A percentile compares a stretch with the other conserved stretches of the same genome.
phyloP scores from a whole-genome alignment of 768 basidiomycete genomes.

The Macrolepiota fuliginosa region DNA sequence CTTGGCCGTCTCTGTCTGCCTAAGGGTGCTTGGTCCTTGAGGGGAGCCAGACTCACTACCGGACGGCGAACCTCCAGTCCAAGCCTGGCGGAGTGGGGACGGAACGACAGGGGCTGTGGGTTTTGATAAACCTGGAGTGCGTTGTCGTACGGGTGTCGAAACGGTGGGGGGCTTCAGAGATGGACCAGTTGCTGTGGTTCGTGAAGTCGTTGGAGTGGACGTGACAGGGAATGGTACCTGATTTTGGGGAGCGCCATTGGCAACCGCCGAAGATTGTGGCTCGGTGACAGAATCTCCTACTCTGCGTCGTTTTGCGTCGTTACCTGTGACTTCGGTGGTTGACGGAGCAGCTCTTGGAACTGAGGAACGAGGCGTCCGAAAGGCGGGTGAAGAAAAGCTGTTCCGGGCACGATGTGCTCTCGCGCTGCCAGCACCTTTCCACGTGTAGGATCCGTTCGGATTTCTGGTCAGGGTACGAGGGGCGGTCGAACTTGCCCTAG shows the following conservation, averaged over 20 bases:
- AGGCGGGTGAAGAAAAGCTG: constrained; percentile 72
- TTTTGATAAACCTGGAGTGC: constrained; percentile 41
- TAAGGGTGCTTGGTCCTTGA: constrained; percentile 20
- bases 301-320: constrained; percentile 62
- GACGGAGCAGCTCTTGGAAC: constrained; percentile 31
- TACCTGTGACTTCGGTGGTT: constrained; percentile 15
- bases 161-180: constrained; percentile 18
- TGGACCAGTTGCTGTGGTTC: constrained; percentile 20
- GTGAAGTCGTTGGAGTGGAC: constrained; percentile 26
- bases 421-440: constrained; percentile 77
- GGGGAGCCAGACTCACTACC: constrained; percentile 8
- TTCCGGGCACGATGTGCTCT: constrained; percentile 49
- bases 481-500: constrained; percentile 26
- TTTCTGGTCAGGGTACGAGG: constrained; percentile 60
- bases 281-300: constrained; percentile 38
- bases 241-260: constrained; percentile 14
- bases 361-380: constrained; percentile 52
- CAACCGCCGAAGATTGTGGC: constrained; percentile 22
- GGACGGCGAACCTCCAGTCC: constrained; percentile 43
- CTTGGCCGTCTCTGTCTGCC: constrained; percentile 64
- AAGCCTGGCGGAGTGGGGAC: constrained; percentile 74
- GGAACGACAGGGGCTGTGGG: constrained; percentile 64
- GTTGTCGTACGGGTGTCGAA: constrained; percentile 34
- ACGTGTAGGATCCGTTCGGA: constrained; percentile 71
- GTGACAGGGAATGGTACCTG: constrained; percentile 34